Percentiles rank a stretch among this genome's conserved stretches.
Evolutionary conservation across 2,329 filamentous ascomycete species (phyloP).

Genomic region (Colletotrichum theobromicola): DNA sequence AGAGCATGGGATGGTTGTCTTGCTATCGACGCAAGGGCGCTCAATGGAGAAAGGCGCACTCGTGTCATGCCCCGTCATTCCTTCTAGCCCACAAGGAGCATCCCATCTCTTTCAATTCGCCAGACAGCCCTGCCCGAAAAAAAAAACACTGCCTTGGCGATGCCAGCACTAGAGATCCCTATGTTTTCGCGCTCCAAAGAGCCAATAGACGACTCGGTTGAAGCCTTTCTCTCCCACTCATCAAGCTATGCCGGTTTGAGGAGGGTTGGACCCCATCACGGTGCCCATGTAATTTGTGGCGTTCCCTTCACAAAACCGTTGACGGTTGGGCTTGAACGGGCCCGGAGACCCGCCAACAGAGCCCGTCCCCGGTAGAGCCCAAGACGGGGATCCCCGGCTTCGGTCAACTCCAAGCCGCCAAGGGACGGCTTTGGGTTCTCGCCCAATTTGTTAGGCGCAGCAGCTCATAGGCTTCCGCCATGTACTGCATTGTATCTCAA

Average conservation of each 20-base stretch:
- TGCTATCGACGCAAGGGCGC: not conserved
- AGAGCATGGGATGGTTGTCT: slow-evolving; percentile 6
- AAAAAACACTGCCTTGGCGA: not conserved
- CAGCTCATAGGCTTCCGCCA: not conserved
- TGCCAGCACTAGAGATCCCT: not conserved
- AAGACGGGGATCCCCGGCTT: slow-evolving; percentile 14
- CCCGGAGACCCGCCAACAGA: not conserved
- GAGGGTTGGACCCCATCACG: not conserved
- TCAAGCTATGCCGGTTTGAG: not conserved
- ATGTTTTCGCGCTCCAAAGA: not conserved
- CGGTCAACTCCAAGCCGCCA: not conserved
- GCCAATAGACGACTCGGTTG: not conserved
- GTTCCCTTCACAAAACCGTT: not conserved
- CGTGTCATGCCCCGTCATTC: not conserved
- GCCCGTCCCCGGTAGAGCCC: not conserved
- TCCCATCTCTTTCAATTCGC: slow-evolving; percentile 1
- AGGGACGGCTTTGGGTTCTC: not conserved
- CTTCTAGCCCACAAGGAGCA: not conserved
- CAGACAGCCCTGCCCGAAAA: slow-evolving; percentile 9
- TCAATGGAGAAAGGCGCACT: not conserved
- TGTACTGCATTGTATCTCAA: not conserved
- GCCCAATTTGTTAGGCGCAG: not conserved
- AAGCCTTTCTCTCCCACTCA: not conserved
- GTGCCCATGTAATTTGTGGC: not conserved
- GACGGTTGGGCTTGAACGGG: slow-evolving; percentile 1